Base-by-base conservation (phyloP, 2,329 filamentous ascomycete species). In the Dactylonectria macrodidyma region DNA sequence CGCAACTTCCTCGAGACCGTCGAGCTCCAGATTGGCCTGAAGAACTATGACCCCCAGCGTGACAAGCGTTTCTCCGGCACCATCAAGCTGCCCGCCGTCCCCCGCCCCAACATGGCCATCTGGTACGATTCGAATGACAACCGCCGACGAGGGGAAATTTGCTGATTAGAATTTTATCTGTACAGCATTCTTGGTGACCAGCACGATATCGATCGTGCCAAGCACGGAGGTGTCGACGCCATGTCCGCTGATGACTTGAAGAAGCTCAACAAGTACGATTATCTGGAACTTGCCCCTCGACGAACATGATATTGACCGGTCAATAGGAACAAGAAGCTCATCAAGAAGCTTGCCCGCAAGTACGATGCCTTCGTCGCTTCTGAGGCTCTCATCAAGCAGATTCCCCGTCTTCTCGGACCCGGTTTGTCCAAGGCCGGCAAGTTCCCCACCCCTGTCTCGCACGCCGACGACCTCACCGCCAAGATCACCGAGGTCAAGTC, bases 21-120 rank as follows among this genome's bases (percentile, higher is more conserved):
- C 84, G 92, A 95, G 86, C 92, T 93, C 78, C 90, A 94, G 86
- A 96, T 97, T 89, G 94, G 94, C 85, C 91, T 97, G 84, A 97
- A 97, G 93, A 97, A 97, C 92, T 97, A 97, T 89, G 93, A 99
- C 85, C 95, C 96, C 83, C 89, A 98, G 92, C 95, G 96, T 94
- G 96, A 99, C 90, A 99, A 99, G 95, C 95, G 95, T 97, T 99
- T 99, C 95, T 97, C 94, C 67, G 96, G 96, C 86, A 98, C 96
- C 85, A 93, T 99, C 90, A 95, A 93, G 88, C 93, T 98, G 81
- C 95, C 95, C 77, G 89, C 91, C 81, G 89, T 98, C 78, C 96
- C 95, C 79, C 95, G 94, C 83, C 96, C 94, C 83, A 91, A 91
- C 89, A 96, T 97, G 94, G 86, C 84, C 87, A 91, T 97, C 88